Evolutionary conservation across 2,329 filamentous ascomycete species (phyloP).

Genomic region (Magnaporthales sp.): DNA sequence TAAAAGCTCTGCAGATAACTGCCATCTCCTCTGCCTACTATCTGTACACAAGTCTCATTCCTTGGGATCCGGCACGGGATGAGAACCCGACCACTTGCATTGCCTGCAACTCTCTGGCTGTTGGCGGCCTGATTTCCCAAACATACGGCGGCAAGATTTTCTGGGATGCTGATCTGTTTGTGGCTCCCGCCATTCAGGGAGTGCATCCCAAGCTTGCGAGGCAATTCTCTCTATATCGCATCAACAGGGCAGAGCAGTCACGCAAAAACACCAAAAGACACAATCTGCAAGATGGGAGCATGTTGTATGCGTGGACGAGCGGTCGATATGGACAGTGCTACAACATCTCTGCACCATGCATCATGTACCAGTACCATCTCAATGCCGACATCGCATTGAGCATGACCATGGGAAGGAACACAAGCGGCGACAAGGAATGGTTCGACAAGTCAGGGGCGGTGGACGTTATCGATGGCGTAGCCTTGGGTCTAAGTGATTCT

Average conservation of each 20-base stretch:
- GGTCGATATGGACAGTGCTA: constrained; percentile 61
- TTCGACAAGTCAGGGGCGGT: constrained; percentile 8
- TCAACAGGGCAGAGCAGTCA: constrained; percentile 36
- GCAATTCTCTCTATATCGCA: constrained; percentile 18
- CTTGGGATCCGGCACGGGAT: constrained; percentile 3
- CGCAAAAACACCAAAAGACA: constrained; percentile 49
- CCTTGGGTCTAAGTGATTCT: constrained; percentile 9
- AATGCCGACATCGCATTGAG: constrained; percentile 58
- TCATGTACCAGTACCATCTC: constrained; percentile 63
- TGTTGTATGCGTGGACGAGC: constrained; percentile 59
- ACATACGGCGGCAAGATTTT: constrained; percentile 21
- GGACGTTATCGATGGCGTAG: constrained; percentile 8
- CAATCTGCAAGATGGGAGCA: constrained; percentile 37
- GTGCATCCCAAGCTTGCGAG: constrained; percentile 17
- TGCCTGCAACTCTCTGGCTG: constrained; percentile 13
- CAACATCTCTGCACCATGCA: constrained; percentile 50
- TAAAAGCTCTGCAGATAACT: constrained; percentile 8
- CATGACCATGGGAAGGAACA: constrained; percentile 16
- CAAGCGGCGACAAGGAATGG: constrained; percentile 14
- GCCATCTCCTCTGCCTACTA: constrained; percentile 10
- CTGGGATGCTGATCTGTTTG: constrained; percentile 21
- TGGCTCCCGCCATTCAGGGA: constrained; percentile 17
- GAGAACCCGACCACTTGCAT: constrained; percentile 8
- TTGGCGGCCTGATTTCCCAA: constrained; percentile 19
- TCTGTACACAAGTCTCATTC: constrained; percentile 9